Evolutionary conservation across 768 basidiomycete genomes (phyloP).

Genomic region (Hericium erinaceus): DNA sequence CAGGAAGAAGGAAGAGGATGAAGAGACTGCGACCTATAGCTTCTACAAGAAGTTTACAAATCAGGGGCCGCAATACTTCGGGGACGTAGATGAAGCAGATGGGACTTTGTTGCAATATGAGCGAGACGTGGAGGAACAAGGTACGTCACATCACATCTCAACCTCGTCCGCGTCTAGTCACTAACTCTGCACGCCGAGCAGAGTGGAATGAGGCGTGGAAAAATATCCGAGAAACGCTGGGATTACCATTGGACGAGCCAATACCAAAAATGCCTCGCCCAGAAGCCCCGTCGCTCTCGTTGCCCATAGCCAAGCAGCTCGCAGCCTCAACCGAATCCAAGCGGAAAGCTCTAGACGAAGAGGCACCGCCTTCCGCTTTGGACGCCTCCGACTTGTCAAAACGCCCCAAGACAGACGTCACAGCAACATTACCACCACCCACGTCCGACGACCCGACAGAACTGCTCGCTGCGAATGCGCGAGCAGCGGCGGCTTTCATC

Average conservation of each 20-base stretch:
- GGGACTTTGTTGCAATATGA: constrained; percentile 66
- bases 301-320: constrained; percentile 15
- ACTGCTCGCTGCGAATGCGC: constrained; percentile 30
- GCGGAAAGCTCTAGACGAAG: constrained; percentile 43
- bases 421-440: constrained; percentile 6
- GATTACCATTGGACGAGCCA: constrained; percentile 30
- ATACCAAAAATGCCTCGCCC: constrained; percentile 43
- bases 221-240: constrained; percentile 8
- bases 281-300: constrained; percentile 13
- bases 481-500: constrained; percentile 59
- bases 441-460: constrained; percentile 15
- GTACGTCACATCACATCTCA: constrained; percentile 25
- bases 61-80: constrained; percentile 84
- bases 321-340: constrained; percentile 30
- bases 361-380: constrained; percentile 21
- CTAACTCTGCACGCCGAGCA: not conserved
- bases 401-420: constrained; percentile 20
- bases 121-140: constrained; percentile 58
- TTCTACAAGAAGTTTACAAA: constrained; percentile 85
- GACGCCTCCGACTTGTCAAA: constrained; percentile 21
- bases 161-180: not conserved
- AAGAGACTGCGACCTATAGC: constrained; percentile 68
- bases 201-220: constrained; percentile 3
- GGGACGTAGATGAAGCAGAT: constrained; percentile 78
- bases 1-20: constrained; percentile 79